Conservation (phyloP, 176 grass and related monocot genomes). For the Saccharum spontaneum region DNA sequence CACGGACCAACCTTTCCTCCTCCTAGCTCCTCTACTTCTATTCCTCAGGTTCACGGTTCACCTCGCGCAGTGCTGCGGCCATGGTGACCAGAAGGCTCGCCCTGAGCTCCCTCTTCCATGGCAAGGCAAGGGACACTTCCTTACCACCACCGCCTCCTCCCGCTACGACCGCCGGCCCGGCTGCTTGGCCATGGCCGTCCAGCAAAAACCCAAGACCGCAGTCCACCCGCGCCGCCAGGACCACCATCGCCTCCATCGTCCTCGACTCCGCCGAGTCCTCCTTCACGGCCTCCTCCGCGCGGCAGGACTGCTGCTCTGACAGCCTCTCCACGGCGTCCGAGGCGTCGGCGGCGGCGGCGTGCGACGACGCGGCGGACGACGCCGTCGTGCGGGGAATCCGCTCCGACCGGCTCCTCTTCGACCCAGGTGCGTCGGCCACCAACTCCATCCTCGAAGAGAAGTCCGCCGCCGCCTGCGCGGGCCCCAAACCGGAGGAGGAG, state of each 20-base stretch:
- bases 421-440: slow-evolving; percentile 48
- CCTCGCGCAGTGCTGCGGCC: not conserved
- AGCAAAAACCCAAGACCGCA: slow-evolving; percentile 47
- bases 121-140: slow-evolving; percentile 38
- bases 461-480: not conserved
- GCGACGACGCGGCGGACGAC: slow-evolving; percentile 22
- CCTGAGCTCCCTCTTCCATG: slow-evolving; percentile 49
- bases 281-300: slow-evolving; percentile 60
- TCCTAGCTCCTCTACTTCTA: not conserved
- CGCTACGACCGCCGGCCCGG: not conserved
- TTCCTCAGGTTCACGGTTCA: not conserved
- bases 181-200: slow-evolving; percentile 57
- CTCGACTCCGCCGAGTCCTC: slow-evolving; percentile 59
- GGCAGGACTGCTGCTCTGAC: slow-evolving; percentile 37
- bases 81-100: slow-evolving; percentile 54
- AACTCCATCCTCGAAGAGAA: slow-evolving; percentile 64
- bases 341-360: slow-evolving; percentile 1
- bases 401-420: slow-evolving; percentile 73
- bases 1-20: slow-evolving; percentile 3
- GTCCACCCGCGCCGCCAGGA: slow-evolving; percentile 24
- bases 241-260: slow-evolving; percentile 55
- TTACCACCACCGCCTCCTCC: not conserved
- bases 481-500: not conserved
- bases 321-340: slow-evolving; percentile 58
- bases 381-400: slow-evolving; percentile 42